Evolutionary conservation across 1,139 yeast species (phyloP).

Genomic region (Yamadazyma epiphylla): DNA sequence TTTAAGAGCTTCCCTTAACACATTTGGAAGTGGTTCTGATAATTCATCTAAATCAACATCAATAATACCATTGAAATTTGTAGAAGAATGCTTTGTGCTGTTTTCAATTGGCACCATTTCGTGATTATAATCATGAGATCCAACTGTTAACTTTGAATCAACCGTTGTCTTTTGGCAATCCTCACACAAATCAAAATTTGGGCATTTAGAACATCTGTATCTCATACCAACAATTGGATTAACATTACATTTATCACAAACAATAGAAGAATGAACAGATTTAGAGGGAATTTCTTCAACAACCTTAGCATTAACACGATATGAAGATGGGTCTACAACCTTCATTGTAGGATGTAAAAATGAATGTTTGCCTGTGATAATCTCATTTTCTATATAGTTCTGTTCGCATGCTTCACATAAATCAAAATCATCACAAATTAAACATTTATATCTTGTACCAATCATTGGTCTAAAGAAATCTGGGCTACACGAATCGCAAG

Average conservation of each 20-base stretch:
- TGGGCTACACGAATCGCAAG: slow-evolving; percentile 44
- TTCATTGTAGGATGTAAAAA: slow-evolving; percentile 31
- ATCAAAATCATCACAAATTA: slow-evolving; percentile 54
- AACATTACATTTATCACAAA: slow-evolving; percentile 45
- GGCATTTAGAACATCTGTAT: slow-evolving; percentile 51
- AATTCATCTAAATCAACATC: slow-evolving; percentile 28
- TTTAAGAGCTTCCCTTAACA: slow-evolving; percentile 18
- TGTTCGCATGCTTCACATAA: slow-evolving; percentile 51
- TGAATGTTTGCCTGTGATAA: slow-evolving; percentile 16
- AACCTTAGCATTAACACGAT: slow-evolving; percentile 5
- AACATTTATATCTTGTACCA: slow-evolving; percentile 54
- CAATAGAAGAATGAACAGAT: slow-evolving; percentile 16
- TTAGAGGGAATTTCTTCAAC: slow-evolving; percentile 3
- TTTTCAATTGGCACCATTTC: slow-evolving; percentile 24
- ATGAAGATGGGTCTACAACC: slow-evolving; percentile 16
- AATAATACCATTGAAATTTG: slow-evolving; percentile 6
- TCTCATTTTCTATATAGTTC: slow-evolving; percentile 9
- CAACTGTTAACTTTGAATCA: slow-evolving; percentile 10
- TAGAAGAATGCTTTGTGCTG: slow-evolving; percentile 15
- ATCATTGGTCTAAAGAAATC: slow-evolving; percentile 25
- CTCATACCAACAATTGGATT: slow-evolving; percentile 45
- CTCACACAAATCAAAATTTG: slow-evolving; percentile 54
- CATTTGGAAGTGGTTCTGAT: slow-evolving; percentile 15
- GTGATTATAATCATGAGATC: slow-evolving; percentile 22
- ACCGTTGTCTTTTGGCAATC: slow-evolving; percentile 33